Percentiles rank a stretch among this genome's conserved stretches.
These are phyloP conservation scores for Bromus sterilis DNA, from an alignment of 176 grass and related monocot genomes.

Conservation along the genomic window DNA sequence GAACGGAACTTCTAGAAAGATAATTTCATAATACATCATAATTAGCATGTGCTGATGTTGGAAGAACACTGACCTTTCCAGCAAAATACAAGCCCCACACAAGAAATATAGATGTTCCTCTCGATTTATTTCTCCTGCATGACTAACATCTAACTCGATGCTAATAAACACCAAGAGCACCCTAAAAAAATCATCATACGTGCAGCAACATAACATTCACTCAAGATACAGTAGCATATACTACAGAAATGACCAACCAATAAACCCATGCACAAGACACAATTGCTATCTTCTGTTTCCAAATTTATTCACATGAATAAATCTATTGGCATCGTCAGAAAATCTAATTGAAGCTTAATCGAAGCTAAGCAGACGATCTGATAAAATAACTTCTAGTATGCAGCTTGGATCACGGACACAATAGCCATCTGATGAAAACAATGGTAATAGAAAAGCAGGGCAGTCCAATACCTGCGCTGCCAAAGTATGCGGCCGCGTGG, in stretches of 20 bases:
- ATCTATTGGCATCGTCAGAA: background rate
- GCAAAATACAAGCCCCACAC: too few relatives aligned
- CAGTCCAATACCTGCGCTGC: slow-evolving; percentile 52
- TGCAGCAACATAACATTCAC: background rate
- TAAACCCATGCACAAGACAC: background rate
- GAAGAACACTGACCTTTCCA: too few relatives aligned
- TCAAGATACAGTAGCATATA: background rate
- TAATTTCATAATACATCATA: too few relatives aligned
- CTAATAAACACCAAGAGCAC: too few relatives aligned
- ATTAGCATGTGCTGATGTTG: too few relatives aligned
- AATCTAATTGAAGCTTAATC: background rate
- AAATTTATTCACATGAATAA: background rate
- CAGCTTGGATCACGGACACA: background rate
- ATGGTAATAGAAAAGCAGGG: background rate
- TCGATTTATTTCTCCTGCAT: too few relatives aligned
- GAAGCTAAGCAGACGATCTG: background rate
- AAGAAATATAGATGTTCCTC: too few relatives aligned
- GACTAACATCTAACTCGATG: background rate
- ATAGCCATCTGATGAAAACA: background rate
- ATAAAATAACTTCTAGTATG: background rate
- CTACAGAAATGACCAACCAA: background rate
- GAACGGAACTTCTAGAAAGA: background rate
- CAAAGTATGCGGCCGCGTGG: slow-evolving; percentile 76
- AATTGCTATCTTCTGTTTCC: background rate
- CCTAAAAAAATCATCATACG: too few relatives aligned